These are phyloP conservation scores for Liriodendron chinense DNA, from an alignment of 164 flowering plant species.

Conservation along the genomic window DNA sequence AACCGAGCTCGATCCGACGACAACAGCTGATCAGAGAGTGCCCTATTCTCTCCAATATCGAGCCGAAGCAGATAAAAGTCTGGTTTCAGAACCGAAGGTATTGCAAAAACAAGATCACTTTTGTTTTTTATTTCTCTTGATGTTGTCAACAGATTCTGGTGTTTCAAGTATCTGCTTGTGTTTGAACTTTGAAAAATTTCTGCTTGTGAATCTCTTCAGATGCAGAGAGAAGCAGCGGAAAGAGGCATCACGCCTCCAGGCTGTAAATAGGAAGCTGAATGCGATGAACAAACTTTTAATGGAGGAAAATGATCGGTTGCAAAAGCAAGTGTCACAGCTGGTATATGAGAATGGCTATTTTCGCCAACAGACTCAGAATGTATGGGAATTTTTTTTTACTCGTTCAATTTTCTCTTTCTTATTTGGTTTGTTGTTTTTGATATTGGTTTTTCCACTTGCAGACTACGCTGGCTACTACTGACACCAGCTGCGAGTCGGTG, in stretches of 20 bases:
- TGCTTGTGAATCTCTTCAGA: slow-evolving; percentile 32
- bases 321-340: slow-evolving; percentile 90
- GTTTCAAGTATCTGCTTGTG: background rate
- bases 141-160: background rate
- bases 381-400: slow-evolving; percentile 16
- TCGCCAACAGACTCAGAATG: slow-evolving; percentile 74
- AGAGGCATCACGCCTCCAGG: slow-evolving; percentile 81
- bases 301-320: slow-evolving; percentile 96
- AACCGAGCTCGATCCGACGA: slow-evolving; percentile 89
- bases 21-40: slow-evolving; percentile 98
- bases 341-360: slow-evolving; percentile 89
- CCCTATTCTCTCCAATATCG: slow-evolving; percentile 90
- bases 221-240: slow-evolving; percentile 96
- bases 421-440: background rate
- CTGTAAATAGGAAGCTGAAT: slow-evolving; percentile 82
- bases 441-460: slow-evolving; percentile 26
- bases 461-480: slow-evolving; percentile 77
- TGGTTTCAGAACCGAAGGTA: slow-evolving; percentile 99
- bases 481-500: slow-evolving; percentile 91
- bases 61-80: slow-evolving; percentile 96
- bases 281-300: slow-evolving; percentile 94
- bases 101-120: background rate
- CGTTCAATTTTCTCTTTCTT: background rate
- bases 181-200: no score
- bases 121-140: no score